Evolutionary conservation across 2,329 filamentous ascomycete genomes (phyloP), one percentile per base, ranked within the genome.

Genomic region (Lachnellula subtilissima): DNA sequence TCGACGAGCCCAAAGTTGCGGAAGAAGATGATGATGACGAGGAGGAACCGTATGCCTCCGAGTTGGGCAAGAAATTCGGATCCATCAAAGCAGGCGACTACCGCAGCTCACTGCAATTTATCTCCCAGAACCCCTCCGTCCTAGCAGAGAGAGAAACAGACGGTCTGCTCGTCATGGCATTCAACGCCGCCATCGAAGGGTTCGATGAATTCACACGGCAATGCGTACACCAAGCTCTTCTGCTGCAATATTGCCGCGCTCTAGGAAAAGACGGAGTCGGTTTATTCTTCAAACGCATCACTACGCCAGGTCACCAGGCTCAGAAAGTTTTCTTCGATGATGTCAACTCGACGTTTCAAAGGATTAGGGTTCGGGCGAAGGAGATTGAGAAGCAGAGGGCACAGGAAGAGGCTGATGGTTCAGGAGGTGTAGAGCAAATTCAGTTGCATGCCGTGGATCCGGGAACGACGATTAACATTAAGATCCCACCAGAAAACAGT

Each of bases 391-490:
- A 72, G 42, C 73, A 75, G 57, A 67, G 72, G 39, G 78, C 77
- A 42, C 82, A 82, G 60, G 79, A 87, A 64, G 74, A 78, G 46
- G 78, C 75, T 5, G 77, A 77, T 19, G 76, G 76, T 7, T 74
- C 74, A 2, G 83, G 79, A 23, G 90, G 87, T 19, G 88, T 96
- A 9, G 94, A 99, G 76, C 93, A 97, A 73, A 99, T 99, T 64
- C 95, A 99, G 74, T 81, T 99, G 48, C 94, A 99, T 70, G 93
- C 94, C 14, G 92, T 99, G 11, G 91, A 97, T 71, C 93, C 93
- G 0, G 88, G 88, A 48, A 97, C 93, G 3, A 87, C 89, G 59
- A 97, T 99, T 71, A 89, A 89, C 70, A 97, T 97, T 72, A 83
- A 76, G 53, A 87, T 96, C 40, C 93, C 94, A 12, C 78, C 87